phyloP scores from a whole-genome alignment of 805 yeast genomes.

The Allodekkera sacchari region DNA sequence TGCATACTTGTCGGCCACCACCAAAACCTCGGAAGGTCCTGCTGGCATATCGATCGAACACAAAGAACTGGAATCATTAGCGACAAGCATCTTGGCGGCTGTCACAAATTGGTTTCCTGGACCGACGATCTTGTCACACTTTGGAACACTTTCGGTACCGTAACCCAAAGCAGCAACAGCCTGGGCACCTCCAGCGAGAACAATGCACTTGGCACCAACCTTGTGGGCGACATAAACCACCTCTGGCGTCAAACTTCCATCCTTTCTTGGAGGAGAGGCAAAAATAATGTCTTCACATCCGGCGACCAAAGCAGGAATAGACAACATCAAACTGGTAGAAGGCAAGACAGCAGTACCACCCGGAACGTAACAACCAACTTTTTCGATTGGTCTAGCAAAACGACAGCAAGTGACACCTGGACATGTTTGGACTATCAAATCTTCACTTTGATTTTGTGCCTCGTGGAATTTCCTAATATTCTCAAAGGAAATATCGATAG shows the following conservation, averaged over 20 bases:
- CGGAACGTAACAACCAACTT: conserved; percentile 93
- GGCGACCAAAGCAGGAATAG: conserved; percentile 97
- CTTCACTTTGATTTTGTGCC: conserved; percentile 75
- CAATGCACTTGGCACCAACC: conserved; percentile 84
- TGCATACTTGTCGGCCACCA: conserved; percentile 80
- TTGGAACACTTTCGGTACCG: conserved; percentile 88
- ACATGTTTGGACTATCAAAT: conserved; percentile 78
- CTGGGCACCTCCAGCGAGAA: conserved; percentile 98
- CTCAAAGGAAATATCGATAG: conserved; percentile 82
- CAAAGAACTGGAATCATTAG: conserved; percentile 89
- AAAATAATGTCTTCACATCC: conserved; percentile 87
- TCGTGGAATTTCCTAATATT: conserved; percentile 89
- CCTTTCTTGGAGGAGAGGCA: conserved; percentile 93
- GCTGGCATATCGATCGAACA: conserved; percentile 99
- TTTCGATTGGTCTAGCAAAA: conserved; percentile 89
- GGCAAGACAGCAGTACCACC: conserved; percentile 99
- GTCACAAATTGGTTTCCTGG: conserved; percentile 99
- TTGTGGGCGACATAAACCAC: conserved; percentile 96
- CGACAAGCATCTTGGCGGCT: conserved; percentile 97
- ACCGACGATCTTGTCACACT: conserved; percentile 94
- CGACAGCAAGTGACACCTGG: conserved; percentile 94
- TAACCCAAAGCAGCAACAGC: conserved; percentile 99
- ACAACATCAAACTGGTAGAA: conserved; percentile 95
- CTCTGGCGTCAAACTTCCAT: conserved; percentile 92
- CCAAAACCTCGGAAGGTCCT: conserved; percentile 97